Evolutionary conservation across 2,329 filamentous ascomycete species (phyloP), one percentile per base, ranked within the genome.

Genomic region (Scytalidium lignicola): DNA sequence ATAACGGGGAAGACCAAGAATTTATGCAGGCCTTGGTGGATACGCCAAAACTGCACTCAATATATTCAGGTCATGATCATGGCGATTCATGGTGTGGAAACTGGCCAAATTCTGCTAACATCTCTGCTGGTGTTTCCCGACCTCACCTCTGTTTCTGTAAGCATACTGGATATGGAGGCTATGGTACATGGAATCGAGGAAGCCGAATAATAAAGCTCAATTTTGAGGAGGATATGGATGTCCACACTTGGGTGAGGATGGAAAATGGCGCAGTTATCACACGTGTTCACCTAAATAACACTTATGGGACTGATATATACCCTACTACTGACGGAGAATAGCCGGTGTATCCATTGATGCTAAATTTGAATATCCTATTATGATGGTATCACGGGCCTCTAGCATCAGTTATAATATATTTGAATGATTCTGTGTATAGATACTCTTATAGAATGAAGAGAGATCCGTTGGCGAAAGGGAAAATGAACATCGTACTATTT

Each of bases 131-230:
- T 0, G 75, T 73, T 1, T 74, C 71, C 49, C 73, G 73, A 1
- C 58, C 72, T n/a, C 68, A 73, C 18, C 51, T 76, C 56, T 86
- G 84, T 58, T 80, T 80, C 55, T 81, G 82, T 4, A 79, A 85
- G 55, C 83, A 85, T 55, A 76, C 80, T 0, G 85, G 85, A 0
- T 88, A 88, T 48, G 85, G 84, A 0, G 85, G 85, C 0, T 88
- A 88, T 56, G 81, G 83, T 0, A 70, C 72, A 42, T 86, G 79
- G 78, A 74, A 76, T 9, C 75, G 84, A 0, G 85, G 84, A 1
- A 73, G 74, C 3, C 70, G 82, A 1, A 77, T 84, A 55, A 66
- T 86, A 12, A 56, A 71, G 2, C 55, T 85, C 1, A 66, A 71
- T 2, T 67, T 76, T 39, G 60, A 67, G 1, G 63, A 63, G 18